These are phyloP conservation scores for Saccharum spontaneum DNA, from an alignment of 176 grass and related monocot genomes.

Conservation along the genomic window DNA sequence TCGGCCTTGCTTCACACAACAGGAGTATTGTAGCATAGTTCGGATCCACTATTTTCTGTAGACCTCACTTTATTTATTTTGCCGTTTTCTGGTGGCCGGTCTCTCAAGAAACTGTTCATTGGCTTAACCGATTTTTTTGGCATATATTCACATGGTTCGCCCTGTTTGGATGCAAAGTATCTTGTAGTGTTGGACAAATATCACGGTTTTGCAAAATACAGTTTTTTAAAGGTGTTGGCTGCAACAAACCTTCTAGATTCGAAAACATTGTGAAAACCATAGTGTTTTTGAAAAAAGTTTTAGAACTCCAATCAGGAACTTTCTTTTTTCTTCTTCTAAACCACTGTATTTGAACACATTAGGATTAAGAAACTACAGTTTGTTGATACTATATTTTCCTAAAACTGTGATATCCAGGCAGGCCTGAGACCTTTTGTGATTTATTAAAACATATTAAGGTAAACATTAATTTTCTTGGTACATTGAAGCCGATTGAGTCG, in stretches of 20 bases:
- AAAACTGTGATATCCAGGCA: not conserved
- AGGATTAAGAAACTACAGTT: not conserved
- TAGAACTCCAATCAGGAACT: not conserved
- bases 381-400: not conserved
- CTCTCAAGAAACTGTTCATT: not conserved
- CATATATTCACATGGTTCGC: not conserved
- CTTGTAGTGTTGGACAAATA: not conserved
- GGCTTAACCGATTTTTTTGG: not conserved
- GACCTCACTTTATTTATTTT: not conserved
- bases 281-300: not conserved
- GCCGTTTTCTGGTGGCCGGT: not conserved
- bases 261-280: not conserved
- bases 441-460: not conserved
- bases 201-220: not conserved
- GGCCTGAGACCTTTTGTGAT: not conserved
- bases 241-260: not conserved
- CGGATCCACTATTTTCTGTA: not conserved
- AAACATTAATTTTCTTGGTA: not conserved
- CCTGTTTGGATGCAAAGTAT: not conserved
- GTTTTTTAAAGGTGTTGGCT: not conserved
- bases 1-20: not conserved
- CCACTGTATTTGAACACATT: not conserved
- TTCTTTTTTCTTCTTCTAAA: not conserved
- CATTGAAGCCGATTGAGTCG: not conserved
- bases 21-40: not conserved